phyloP scores from a whole-genome alignment of 345 rosid species.

The Syzygium jambos region DNA sequence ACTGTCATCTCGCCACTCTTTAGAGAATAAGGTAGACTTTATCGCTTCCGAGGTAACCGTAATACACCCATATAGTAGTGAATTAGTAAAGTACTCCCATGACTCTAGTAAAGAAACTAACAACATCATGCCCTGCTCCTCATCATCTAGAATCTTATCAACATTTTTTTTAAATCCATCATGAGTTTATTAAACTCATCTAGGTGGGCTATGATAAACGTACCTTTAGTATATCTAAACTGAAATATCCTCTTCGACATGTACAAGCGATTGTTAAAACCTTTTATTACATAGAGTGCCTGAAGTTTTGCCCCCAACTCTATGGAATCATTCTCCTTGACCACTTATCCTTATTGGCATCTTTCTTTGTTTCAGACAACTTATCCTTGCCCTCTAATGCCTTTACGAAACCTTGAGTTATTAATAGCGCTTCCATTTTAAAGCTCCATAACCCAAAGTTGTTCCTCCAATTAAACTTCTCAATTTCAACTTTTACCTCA shows the following conservation, averaged over 20 bases:
- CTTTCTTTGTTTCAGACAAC: neutral
- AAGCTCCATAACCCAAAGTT: neutral
- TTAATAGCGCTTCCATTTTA: neutral
- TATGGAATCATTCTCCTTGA: neutral
- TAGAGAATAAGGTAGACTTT: neutral
- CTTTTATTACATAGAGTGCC: neutral
- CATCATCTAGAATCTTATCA: too few species aligned
- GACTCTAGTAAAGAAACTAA: neutral
- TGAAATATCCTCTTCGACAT: too few species aligned
- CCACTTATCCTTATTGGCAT: neutral
- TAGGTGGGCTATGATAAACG: neutral
- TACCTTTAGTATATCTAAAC: too few species aligned
- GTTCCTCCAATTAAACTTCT: neutral
- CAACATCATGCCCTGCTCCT: neutral
- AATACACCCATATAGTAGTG: neutral
- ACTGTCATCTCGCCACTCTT: neutral
- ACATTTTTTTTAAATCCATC: neutral
- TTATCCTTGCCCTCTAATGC: neutral
- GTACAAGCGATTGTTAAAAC: neutral
- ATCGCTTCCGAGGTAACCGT: neutral
- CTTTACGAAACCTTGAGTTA: neutral
- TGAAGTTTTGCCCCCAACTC: neutral
- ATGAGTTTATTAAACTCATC: neutral
- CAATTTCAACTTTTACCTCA: neutral
- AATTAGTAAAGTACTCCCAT: too few species aligned